A percentile compares a stretch with the other conserved stretches of the same genome.
phyloP scores from a whole-genome alignment of 2,329 filamentous ascomycete species.

The Phialemonium atrogriseum region DNA sequence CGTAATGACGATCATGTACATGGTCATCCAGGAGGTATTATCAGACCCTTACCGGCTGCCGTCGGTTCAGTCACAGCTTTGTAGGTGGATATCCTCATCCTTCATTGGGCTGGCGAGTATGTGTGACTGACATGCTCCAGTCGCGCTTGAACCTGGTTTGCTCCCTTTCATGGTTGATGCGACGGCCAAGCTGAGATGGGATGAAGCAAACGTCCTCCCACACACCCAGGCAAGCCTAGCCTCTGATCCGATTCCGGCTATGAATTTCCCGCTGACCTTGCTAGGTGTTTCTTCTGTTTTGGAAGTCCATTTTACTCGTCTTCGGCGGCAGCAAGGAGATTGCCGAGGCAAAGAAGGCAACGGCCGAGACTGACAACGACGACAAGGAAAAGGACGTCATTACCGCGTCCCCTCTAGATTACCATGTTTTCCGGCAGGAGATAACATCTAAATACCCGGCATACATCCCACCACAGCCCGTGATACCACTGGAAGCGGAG shows the following conservation, averaged over 20 bases:
- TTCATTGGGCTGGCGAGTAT: neutral
- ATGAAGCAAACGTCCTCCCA: slow-evolving; percentile 53
- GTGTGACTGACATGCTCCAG: slow-evolving; percentile 24
- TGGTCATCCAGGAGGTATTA: slow-evolving; percentile 48
- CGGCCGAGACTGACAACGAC: slow-evolving; percentile 51
- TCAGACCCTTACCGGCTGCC: slow-evolving; percentile 42
- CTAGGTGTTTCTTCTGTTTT: slow-evolving; percentile 72
- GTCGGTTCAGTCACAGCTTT: slow-evolving; percentile 37
- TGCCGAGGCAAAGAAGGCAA: slow-evolving; percentile 62
- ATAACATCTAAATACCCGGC: slow-evolving; percentile 97
- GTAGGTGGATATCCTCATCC: slow-evolving; percentile 27
- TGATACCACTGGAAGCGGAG: slow-evolving; percentile 80
- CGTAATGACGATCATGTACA: slow-evolving; percentile 55
- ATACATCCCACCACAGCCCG: slow-evolving; percentile 78
- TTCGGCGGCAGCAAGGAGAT: slow-evolving; percentile 76
- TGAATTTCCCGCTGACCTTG: slow-evolving; percentile 14
- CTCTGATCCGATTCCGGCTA: no score
- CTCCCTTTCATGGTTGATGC: slow-evolving; percentile 65
- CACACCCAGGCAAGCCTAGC: slow-evolving; percentile 51
- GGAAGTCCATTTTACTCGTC: slow-evolving; percentile 82
- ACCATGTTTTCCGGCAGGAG: slow-evolving; percentile 92
- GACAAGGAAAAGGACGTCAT: slow-evolving; percentile 69
- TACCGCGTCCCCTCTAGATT: slow-evolving; percentile 89
- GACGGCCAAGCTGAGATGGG: slow-evolving; percentile 63
- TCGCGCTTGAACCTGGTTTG: slow-evolving; percentile 56